These are phyloP conservation scores for Rhizoclosmatium globosum DNA, from an alignment of 192 early-diverging fungal genomes.

Conservation along the genomic window DNA sequence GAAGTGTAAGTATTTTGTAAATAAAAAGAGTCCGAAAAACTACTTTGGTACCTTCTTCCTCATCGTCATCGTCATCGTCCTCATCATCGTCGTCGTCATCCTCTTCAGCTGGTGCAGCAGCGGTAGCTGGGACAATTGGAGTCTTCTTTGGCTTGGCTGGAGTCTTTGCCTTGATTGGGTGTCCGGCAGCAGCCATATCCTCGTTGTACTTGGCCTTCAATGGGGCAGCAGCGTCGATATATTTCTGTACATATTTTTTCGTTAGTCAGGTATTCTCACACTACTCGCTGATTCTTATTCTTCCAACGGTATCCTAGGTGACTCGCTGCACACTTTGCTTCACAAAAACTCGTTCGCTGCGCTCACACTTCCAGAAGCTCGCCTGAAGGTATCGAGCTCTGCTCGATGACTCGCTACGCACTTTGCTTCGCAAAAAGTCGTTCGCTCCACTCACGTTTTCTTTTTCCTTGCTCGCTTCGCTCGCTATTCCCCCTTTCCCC, in stretches of 20 bases:
- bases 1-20: neutral
- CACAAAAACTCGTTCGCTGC: too few species aligned
- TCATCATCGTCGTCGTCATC: slow-evolving; percentile 22
- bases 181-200: neutral
- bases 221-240: neutral
- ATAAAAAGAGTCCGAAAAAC: neutral
- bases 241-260: neutral
- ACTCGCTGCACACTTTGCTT: neutral
- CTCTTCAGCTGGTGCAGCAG: neutral
- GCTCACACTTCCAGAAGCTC: too few species aligned
- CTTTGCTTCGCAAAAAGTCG: too few species aligned
- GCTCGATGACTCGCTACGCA: too few species aligned
- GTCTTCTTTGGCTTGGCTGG: neutral
- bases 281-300: too few species aligned
- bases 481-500: too few species aligned
- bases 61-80: slow-evolving; percentile 1
- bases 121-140: neutral
- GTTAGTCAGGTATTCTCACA: too few species aligned
- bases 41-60: neutral
- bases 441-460: too few species aligned
- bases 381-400: too few species aligned
- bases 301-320: too few species aligned
- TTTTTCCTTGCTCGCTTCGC: too few species aligned
- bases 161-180: neutral
- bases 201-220: neutral